Evolutionary conservation across 306 rosid species (phyloP).

Genomic region (Vigna unguiculata): DNA sequence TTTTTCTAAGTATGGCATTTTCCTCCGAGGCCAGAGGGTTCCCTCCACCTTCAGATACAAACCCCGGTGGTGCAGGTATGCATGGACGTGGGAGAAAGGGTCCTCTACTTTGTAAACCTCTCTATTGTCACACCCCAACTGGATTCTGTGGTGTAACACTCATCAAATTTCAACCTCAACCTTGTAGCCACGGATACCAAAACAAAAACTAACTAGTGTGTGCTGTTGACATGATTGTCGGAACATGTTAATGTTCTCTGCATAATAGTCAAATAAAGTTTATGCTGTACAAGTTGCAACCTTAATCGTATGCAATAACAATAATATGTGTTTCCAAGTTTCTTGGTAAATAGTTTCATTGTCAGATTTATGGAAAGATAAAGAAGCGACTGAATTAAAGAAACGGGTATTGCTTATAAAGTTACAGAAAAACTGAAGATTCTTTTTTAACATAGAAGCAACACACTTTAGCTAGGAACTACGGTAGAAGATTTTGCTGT

Average conservation of each 20-base stretch:
- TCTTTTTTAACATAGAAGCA: neutral
- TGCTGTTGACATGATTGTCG: neutral
- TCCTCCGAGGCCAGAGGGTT: slow-evolving; percentile 17
- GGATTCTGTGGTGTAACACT: slow-evolving; percentile 16
- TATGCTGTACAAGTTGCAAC: neutral
- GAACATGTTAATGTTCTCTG: neutral
- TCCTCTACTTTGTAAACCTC: slow-evolving; percentile 36
- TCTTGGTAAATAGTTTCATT: neutral
- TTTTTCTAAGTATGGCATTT: slow-evolving; percentile 16
- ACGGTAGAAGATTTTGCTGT: neutral
- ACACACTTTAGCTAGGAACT: neutral
- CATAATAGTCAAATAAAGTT: neutral
- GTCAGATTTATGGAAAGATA: neutral
- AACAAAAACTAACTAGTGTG: neutral
- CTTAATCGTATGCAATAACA: slow-evolving; percentile 1
- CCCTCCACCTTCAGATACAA: slow-evolving; percentile 34
- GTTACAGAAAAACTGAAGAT: neutral
- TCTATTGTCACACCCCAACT: slow-evolving; percentile 29
- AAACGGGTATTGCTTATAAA: neutral
- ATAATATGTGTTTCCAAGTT: neutral
- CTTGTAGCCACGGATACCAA: neutral
- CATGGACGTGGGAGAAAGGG: slow-evolving; percentile 9
- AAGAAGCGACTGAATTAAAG: neutral
- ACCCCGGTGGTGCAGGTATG: neutral
- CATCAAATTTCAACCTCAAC: slow-evolving; percentile 3